Evolutionary conservation across 2,329 filamentous ascomycete species (phyloP).

Genomic region (Coniochaeta ligniaria): DNA sequence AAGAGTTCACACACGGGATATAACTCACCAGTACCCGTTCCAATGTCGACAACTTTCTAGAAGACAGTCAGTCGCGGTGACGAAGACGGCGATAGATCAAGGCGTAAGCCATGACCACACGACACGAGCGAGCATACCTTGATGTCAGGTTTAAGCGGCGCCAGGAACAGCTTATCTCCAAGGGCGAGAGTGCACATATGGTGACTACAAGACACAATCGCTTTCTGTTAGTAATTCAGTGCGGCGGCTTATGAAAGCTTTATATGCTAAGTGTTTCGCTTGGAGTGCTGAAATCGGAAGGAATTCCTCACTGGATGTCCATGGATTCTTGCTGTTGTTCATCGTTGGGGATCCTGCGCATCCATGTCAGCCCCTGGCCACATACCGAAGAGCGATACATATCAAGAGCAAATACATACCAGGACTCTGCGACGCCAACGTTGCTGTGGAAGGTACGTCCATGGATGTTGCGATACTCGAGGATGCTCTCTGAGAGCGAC

Average conservation of each 20-base stretch:
- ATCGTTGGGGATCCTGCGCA: not conserved
- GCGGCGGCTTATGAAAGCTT: not conserved
- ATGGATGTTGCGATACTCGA: constrained; percentile 5
- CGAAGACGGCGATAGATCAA: not conserved
- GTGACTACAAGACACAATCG: not conserved
- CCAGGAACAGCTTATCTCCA: not conserved
- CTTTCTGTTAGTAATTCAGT: not conserved
- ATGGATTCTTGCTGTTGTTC: not conserved
- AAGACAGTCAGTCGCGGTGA: not conserved
- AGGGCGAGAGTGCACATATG: not conserved
- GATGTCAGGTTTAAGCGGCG: not conserved
- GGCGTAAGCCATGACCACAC: not conserved
- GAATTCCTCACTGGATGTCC: not conserved
- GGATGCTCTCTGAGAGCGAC: constrained; percentile 3
- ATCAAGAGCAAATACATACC: not conserved
- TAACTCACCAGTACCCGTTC: not conserved
- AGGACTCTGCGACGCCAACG: not conserved
- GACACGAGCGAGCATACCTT: not conserved
- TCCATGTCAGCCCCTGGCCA: not conserved
- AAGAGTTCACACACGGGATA: not conserved
- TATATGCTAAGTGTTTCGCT: too few species aligned
- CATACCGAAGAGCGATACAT: too few species aligned
- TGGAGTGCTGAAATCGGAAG: not conserved
- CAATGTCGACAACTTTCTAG: not conserved
- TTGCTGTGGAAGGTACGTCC: constrained; percentile 4